A percentile compares a stretch with the other conserved stretches of the same genome.
Conservation (phyloP, 108 stramenopile species). For the Nitzschia sp. region DNA sequence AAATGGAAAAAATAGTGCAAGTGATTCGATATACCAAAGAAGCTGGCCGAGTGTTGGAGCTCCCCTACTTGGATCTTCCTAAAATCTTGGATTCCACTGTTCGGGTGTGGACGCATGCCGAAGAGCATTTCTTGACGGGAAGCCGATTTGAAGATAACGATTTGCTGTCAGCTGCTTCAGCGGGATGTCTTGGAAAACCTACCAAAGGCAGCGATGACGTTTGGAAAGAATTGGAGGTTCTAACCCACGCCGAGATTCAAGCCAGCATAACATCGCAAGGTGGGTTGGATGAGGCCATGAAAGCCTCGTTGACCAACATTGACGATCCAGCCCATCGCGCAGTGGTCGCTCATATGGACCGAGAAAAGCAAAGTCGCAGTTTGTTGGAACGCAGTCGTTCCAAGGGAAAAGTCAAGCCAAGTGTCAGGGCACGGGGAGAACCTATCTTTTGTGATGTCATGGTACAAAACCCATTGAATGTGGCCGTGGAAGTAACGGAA, state of each 20-base stretch:
- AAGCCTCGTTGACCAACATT: slow-evolving; percentile 45
- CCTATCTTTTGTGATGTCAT: slow-evolving; percentile 66
- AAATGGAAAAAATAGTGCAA: slow-evolving; percentile 45
- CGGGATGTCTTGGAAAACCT: slow-evolving; percentile 20
- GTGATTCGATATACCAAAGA: slow-evolving; percentile 45
- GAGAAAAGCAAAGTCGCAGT: slow-evolving; percentile 58
- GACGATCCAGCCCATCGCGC: slow-evolving; percentile 54
- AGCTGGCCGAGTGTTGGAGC: slow-evolving; percentile 63
- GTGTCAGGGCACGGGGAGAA: slow-evolving; percentile 65
- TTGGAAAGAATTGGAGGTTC: slow-evolving; percentile 71
- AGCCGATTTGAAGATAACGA: slow-evolving; percentile 30
- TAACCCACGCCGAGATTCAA: slow-evolving; percentile 63
- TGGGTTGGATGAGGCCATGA: slow-evolving; percentile 37
- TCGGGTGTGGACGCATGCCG: slow-evolving; percentile 44
- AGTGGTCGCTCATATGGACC: slow-evolving; percentile 73
- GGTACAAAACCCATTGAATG: slow-evolving; percentile 61
- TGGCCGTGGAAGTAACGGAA: slow-evolving; percentile 58
- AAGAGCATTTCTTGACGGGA: slow-evolving; percentile 24
- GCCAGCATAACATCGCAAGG: slow-evolving; percentile 17
- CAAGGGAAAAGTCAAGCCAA: slow-evolving; percentile 44
- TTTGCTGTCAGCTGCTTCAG: slow-evolving; percentile 8
- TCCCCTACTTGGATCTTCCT: slow-evolving; percentile 72
- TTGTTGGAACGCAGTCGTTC: slow-evolving; percentile 60
- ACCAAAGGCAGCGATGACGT: slow-evolving; percentile 31
- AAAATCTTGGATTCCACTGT: slow-evolving; percentile 62